These are phyloP conservation scores for Madurella fahalii DNA, from an alignment of 2,329 filamentous ascomycete species.

Conservation along the genomic window DNA sequence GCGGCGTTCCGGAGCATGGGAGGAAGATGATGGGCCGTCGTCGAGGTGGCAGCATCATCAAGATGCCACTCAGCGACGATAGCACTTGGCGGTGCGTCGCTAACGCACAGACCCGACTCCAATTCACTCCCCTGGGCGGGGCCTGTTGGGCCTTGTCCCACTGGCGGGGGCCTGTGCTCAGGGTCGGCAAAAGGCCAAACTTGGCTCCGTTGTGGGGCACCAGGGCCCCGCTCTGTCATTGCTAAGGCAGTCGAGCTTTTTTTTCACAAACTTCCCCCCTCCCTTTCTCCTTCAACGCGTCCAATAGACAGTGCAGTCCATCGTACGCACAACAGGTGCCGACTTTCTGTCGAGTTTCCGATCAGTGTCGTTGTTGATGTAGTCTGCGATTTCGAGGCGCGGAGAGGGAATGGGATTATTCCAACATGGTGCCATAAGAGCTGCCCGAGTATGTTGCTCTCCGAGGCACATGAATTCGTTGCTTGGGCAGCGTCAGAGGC, in stretches of 20 bases:
- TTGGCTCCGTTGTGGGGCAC: conserved; percentile 19
- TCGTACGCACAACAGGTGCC: conserved; percentile 53
- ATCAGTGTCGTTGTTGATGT: conserved; percentile 59
- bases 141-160: background rate
- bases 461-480: conserved; percentile 41
- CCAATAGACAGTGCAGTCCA: conserved; percentile 85
- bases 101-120: background rate
- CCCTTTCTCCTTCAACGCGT: conserved; percentile 58
- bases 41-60: background rate
- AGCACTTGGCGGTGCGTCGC: background rate
- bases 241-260: background rate
- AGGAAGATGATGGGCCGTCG: background rate
- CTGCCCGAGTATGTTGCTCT: conserved; percentile 47
- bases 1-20: too few species aligned
- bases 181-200: conserved; percentile 21
- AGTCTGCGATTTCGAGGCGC: conserved; percentile 56
- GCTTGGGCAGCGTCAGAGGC: conserved; percentile 82
- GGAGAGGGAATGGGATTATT: conserved; percentile 44
- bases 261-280: conserved; percentile 29
- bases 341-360: conserved; percentile 64
- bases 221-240: too few species aligned
- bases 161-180: background rate
- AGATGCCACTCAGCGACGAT: background rate
- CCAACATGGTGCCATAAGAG: conserved; percentile 51
- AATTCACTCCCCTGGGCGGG: background rate